Base-by-base conservation (phyloP, 2,329 filamentous ascomycete genomes). In the Didymella keratinophila region DNA sequence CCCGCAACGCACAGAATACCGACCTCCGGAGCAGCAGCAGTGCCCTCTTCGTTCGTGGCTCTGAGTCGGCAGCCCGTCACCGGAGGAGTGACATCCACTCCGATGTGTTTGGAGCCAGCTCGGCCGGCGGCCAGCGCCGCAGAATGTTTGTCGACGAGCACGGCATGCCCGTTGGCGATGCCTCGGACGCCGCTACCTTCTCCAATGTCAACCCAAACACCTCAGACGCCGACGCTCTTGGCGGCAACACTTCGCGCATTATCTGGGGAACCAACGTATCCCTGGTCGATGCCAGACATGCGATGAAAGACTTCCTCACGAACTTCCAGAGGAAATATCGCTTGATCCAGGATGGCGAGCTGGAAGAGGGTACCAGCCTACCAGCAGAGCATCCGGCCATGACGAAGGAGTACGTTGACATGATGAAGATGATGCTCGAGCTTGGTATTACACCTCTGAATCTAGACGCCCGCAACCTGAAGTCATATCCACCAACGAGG, bases 191-290 rank as follows among this genome's bases (percentile, higher is more conserved):
- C 4, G 76, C 84, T 0, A 89, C 87, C 1, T 89, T 89, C 71
- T 88, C 87, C 5, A 88, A 89, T 63, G 73, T 87, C 58, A 84
- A 97, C 66, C 92, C 92, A 0, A 90, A 89, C 63, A 97, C 93
- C 7, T 97, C 94, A 2, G 95, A 99, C 76, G 95, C 95, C 0
- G 91, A 97, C 72, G 86, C 84, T 1, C 86, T 97, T 39, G 94
- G 93, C 37, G 95, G 93, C 2, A 87, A 87, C 58, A 91, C 91
- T 37, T 89, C 89, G 55, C 88, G 90, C 66, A 87, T 96, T 57
- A 94, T 99, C 64, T 99, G 95, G 95, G 95, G 95, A 76, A 99
- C 95, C 42, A 98, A 96, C 37, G 91, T 99, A 48, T 97, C 94
- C 5, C 90, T 99, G 52, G 87, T 92, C 60, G 93, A 98, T 75